Percentiles rank a stretch among this genome's conserved stretches.
These are phyloP conservation scores for Alternaria brassicicola DNA, from an alignment of 2,329 filamentous ascomycete genomes.

Conservation along the genomic window DNA sequence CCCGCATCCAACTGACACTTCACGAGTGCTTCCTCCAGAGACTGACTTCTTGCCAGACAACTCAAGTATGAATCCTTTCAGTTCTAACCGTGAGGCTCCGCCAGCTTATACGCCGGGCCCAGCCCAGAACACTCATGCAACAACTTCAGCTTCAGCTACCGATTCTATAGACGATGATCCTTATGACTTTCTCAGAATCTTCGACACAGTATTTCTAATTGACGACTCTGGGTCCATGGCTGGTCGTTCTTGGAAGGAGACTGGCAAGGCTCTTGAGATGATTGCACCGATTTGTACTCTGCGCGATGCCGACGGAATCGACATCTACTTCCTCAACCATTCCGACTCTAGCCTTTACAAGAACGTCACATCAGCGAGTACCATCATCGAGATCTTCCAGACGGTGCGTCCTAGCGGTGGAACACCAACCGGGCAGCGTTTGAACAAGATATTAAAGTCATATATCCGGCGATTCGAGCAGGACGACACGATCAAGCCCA, in stretches of 20 bases:
- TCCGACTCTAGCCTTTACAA: slow-evolving; percentile 64
- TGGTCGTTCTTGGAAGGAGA: slow-evolving; percentile 77
- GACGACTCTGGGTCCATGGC: slow-evolving; percentile 92
- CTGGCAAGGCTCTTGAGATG: slow-evolving; percentile 68
- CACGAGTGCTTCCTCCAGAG: neutral
- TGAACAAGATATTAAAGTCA: slow-evolving; percentile 73
- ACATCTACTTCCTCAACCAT: slow-evolving; percentile 90
- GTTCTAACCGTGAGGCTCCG: slow-evolving; percentile 48
- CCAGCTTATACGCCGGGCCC: slow-evolving; percentile 50
- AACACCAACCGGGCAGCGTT: slow-evolving; percentile 76
- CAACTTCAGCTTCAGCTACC: slow-evolving; percentile 3
- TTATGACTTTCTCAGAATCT: slow-evolving; percentile 76
- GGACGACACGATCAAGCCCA: slow-evolving; percentile 67
- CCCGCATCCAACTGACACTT: neutral
- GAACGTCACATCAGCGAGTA: slow-evolving; percentile 64
- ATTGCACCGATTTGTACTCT: slow-evolving; percentile 83
- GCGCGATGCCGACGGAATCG: slow-evolving; percentile 83
- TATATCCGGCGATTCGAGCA: slow-evolving; percentile 68
- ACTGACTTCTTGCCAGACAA: slow-evolving; percentile 26
- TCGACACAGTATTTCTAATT: slow-evolving; percentile 89
- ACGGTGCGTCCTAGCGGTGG: slow-evolving; percentile 66
- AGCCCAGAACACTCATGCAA: slow-evolving; percentile 4
- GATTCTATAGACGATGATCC: slow-evolving; percentile 55
- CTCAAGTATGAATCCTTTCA: slow-evolving; percentile 36
- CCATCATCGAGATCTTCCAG: slow-evolving; percentile 74